Evolutionary conservation across 2,329 filamentous ascomycete genomes (phyloP).

Genomic region (Penicillium digitatum): DNA sequence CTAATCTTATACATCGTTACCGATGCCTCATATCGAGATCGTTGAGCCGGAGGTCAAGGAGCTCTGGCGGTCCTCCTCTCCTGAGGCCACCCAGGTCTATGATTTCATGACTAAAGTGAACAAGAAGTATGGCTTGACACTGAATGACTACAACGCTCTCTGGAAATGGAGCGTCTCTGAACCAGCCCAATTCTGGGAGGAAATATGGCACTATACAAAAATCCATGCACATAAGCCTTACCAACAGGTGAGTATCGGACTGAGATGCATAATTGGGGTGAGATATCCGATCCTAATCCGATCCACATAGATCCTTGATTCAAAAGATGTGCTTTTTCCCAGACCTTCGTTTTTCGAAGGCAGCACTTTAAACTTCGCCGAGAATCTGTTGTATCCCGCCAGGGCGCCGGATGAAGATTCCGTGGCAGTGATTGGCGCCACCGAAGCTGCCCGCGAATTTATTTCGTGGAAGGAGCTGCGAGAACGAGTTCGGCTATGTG

Average conservation of each 20-base stretch:
- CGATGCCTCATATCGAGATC: constrained; percentile 21
- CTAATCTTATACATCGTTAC: neutral
- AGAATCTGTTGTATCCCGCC: constrained; percentile 82
- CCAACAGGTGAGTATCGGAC: constrained; percentile 31
- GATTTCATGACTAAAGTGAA: constrained; percentile 68
- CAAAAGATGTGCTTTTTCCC: constrained; percentile 71
- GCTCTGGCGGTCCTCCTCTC: constrained; percentile 69
- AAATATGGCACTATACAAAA: constrained; percentile 78
- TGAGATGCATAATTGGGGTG: neutral
- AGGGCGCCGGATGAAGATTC: constrained; percentile 55
- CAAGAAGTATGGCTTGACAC: constrained; percentile 58
- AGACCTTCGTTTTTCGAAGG: constrained; percentile 80
- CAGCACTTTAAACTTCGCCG: constrained; percentile 81
- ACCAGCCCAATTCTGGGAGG: constrained; percentile 74
- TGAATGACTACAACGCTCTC: constrained; percentile 68
- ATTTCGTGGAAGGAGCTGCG: constrained; percentile 77
- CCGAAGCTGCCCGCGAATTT: constrained; percentile 64
- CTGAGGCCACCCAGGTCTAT: constrained; percentile 66
- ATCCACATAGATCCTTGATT: constrained; percentile 60
- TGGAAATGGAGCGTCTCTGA: constrained; percentile 81
- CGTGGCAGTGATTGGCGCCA: constrained; percentile 73
- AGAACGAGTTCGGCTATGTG: constrained; percentile 69
- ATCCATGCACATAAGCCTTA: constrained; percentile 64
- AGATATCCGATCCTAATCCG: neutral
- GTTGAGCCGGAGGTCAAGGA: constrained; percentile 35